Evolutionary conservation across 441 rosid species (phyloP).

Genomic region (Populus hybrid): DNA sequence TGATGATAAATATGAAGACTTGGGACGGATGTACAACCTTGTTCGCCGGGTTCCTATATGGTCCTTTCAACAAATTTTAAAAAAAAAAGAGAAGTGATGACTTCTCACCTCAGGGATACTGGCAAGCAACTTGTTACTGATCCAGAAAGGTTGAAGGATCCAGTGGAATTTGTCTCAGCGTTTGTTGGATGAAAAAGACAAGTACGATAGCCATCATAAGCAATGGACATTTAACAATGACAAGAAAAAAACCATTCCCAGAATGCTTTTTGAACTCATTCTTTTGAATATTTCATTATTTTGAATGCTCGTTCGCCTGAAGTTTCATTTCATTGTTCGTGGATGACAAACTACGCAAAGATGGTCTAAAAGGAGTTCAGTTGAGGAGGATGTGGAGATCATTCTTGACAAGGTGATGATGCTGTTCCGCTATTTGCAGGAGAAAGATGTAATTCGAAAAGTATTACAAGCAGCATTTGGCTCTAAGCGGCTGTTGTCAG

Average conservation of each 20-base stretch:
- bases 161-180: constrained; percentile 94
- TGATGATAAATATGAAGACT: constrained; percentile 78
- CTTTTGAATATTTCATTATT: constrained; percentile 88
- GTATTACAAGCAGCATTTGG: constrained; percentile 93
- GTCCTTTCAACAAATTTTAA: constrained; percentile 70
- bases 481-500: constrained; percentile 89
- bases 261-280: constrained; percentile 86
- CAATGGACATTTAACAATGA: constrained; percentile 72
- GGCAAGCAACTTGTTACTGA: constrained; percentile 92
- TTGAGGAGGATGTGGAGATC: constrained; percentile 86
- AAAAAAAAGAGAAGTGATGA: constrained; percentile 89
- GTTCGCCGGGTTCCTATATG: constrained; percentile 79
- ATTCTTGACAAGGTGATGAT: constrained; percentile 97
- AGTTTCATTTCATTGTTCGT: constrained; percentile 85
- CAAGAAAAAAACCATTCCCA: constrained; percentile 93
- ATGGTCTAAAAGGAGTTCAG: constrained; percentile 78
- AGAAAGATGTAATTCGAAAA: constrained; percentile 95
- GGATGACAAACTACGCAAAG: constrained; percentile 91
- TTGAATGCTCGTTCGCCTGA: constrained; percentile 88
- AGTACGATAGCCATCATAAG: constrained; percentile 72
- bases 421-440: constrained; percentile 94
- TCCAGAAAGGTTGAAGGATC: constrained; percentile 89
- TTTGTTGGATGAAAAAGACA: constrained; percentile 83
- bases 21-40: constrained; percentile 89
- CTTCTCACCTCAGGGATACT: constrained; percentile 84